Percentiles rank a stretch among this genome's conserved stretches.
Conservation (phyloP, 1,284 basidiomycete genomes). For the Erythrobasidium hasegawianum region DNA sequence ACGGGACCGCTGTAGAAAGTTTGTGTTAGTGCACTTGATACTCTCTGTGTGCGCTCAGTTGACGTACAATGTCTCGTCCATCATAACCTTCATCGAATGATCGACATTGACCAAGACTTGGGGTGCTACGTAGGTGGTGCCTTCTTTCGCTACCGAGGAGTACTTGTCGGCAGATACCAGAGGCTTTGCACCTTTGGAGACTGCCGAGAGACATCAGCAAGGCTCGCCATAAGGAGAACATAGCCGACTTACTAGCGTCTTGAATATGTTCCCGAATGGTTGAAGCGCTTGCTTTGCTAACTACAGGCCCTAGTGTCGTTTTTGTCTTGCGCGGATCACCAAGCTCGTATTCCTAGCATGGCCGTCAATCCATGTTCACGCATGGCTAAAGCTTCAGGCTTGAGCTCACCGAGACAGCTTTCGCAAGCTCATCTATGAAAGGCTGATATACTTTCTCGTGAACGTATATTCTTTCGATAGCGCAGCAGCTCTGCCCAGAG, state of each 20-base stretch:
- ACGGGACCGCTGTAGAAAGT: constrained; percentile 62
- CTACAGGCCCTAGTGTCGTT: constrained; percentile 83
- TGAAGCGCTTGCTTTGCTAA: constrained; percentile 76
- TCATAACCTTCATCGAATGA: constrained; percentile 92
- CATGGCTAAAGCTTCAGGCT: neutral
- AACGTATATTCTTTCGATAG: constrained; percentile 87
- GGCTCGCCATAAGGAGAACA: neutral
- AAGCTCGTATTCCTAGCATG: constrained; percentile 64
- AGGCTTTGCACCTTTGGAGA: constrained; percentile 69
- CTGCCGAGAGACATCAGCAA: constrained; percentile 50
- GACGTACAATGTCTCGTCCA: constrained; percentile 54
- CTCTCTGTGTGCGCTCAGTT: constrained; percentile 48
- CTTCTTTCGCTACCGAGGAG: constrained; percentile 66
- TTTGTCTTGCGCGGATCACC: constrained; percentile 73
- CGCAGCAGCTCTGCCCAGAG: constrained; percentile 88
- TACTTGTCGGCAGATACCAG: constrained; percentile 64
- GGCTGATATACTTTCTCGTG: constrained; percentile 75
- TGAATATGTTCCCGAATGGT: constrained; percentile 78
- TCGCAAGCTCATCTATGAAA: constrained; percentile 73
- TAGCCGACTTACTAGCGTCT: constrained; percentile 62
- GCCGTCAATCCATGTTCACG: neutral
- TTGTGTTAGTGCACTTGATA: constrained; percentile 60
- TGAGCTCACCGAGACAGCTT: constrained; percentile 62
- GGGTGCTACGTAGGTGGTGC: constrained; percentile 79
- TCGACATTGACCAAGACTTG: constrained; percentile 82